phyloP scores from a whole-genome alignment of 148 eudicot genomes.

The Oxyria digyna region DNA sequence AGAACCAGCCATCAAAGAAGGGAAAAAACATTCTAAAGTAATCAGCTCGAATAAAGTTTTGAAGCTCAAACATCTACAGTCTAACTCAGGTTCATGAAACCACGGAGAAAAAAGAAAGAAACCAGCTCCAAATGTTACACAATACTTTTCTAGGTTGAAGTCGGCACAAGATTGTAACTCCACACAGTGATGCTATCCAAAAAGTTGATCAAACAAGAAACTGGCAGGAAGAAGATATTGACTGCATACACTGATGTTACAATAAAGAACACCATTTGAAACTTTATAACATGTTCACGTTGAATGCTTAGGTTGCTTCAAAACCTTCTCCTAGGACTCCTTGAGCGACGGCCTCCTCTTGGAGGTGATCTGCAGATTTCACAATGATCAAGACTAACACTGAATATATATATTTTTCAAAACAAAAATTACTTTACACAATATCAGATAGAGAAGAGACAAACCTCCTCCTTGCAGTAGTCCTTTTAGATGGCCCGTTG shows the following conservation, averaged over 20 bases:
- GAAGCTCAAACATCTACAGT: neutral
- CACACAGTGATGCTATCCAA: neutral
- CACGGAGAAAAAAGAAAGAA: neutral
- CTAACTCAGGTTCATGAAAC: neutral
- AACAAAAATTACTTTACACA: no score
- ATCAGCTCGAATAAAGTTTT: neutral
- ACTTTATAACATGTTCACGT: neutral
- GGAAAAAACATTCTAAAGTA: neutral
- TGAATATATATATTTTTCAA: no score
- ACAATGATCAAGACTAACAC: neutral
- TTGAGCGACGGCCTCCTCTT: slow-evolving; percentile 47
- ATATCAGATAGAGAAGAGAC: slow-evolving; percentile 5
- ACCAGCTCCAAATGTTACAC: neutral
- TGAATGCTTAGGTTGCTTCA: slow-evolving; percentile 8
- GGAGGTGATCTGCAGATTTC: slow-evolving; percentile 39
- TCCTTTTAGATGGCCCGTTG: slow-evolving; percentile 56
- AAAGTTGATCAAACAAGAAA: neutral
- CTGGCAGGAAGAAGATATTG: neutral
- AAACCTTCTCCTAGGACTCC: slow-evolving; percentile 69
- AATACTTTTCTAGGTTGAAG: neutral
- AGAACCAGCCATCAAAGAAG: neutral
- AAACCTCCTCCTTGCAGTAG: slow-evolving; percentile 49
- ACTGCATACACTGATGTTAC: neutral
- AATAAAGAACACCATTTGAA: neutral
- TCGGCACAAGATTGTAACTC: neutral